Base-by-base conservation (phyloP, 306 rosid genomes). In the Lagenaria siceraria region DNA sequence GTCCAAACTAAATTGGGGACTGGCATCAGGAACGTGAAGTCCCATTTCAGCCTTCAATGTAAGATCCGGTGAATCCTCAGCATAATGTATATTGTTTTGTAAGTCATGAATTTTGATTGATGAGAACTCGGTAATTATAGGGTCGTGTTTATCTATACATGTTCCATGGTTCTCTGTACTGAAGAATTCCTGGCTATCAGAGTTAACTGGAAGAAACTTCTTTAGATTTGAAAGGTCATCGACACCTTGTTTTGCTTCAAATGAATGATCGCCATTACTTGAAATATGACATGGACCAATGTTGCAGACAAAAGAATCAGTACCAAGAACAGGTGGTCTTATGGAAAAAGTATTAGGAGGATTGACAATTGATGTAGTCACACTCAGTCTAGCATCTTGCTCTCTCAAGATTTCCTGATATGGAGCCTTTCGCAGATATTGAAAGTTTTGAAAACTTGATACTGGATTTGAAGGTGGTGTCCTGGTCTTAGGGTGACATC, bases 121-220 rank as follows among this genome's bases (percentile, higher is more conserved):
- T 35, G 79, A 75, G 46, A 79, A 46, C 21, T 80, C 60, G 19
- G 40, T 54, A 76, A 71, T 21, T 69, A 78, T 60, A 81, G 81
- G 85, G 63, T 88, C 90, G 49, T 81, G 84, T 72, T 62, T 79
- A 63, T 88, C 91, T 12, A 86, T 84, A 75, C 84, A 90, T 78
- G 85, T 75, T 68, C 38, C 42, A 60, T 84, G 82, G 54, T 75
- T 84, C 74, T 81, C 75, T 43, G 86, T 54, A 84, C 81, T 82
- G 36, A 86, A 87, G 80, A 24, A 59, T 64, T 24, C 82, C 36
- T 80, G 71, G 53, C 75, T 69, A 79, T 79, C 86, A 66, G 82
- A 73, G 43, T 42, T 63, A 49, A 81, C 78, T 56, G 76, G 74
- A 75, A 65, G 72, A 66, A 77, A 72, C 78, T 85, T 86, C 36